These are phyloP conservation scores for Mycena pura DNA, from an alignment of 768 basidiomycete genomes.

Conservation along the genomic window DNA sequence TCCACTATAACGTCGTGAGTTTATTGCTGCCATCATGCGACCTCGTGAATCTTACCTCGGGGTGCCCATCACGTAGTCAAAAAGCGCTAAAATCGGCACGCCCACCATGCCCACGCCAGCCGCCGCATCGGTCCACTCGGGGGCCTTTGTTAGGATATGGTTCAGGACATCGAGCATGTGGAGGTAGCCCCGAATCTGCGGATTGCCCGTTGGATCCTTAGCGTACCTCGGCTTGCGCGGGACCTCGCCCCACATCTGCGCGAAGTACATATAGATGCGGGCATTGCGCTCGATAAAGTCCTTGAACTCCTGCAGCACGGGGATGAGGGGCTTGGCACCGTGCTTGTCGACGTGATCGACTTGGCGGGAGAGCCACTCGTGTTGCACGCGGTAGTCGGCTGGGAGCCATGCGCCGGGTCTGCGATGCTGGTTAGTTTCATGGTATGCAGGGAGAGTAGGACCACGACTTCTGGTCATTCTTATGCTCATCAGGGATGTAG, in stretches of 20 bases:
- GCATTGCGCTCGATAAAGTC: conserved; percentile 25
- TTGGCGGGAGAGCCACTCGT: no score
- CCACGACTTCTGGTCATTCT: not conserved
- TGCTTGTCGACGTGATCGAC: no score
- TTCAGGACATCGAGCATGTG: no score
- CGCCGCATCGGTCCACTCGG: no score
- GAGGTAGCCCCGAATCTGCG: not conserved
- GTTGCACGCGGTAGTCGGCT: no score
- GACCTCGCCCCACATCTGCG: conserved; percentile 32
- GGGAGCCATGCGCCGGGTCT: no score
- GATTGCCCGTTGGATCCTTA: not conserved
- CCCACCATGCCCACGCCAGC: no score
- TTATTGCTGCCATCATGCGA: not conserved
- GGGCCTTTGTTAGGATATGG: no score
- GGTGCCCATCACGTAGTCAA: not conserved
- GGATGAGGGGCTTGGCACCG: no score
- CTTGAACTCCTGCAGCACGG: conserved; percentile 28
- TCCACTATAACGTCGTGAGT: not conserved
- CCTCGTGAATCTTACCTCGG: not conserved
- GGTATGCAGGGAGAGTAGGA: not conserved
- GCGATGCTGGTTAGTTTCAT: not conserved
- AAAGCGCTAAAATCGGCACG: not conserved
- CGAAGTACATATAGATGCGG: conserved; percentile 29
- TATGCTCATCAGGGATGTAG: not conserved
- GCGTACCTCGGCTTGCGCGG: not conserved